phyloP scores from a whole-genome alignment of 2,329 filamentous ascomycete species.

The Lecanosticta acicola region DNA sequence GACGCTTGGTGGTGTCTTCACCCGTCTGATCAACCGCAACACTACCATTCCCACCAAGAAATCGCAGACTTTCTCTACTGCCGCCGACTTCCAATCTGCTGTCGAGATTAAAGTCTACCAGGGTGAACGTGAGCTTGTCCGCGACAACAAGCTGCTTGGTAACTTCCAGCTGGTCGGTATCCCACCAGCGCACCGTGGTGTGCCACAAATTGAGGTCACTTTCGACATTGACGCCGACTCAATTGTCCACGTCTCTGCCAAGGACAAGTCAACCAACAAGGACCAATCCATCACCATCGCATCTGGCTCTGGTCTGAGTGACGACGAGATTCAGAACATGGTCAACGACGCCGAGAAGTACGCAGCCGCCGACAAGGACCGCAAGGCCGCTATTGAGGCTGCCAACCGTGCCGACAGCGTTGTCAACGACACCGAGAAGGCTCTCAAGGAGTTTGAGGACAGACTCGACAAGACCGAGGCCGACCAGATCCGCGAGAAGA shows the following conservation, averaged over 20 bases:
- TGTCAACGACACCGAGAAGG: slow-evolving; percentile 96
- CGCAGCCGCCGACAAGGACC: slow-evolving; percentile 89
- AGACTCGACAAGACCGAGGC: slow-evolving; percentile 95
- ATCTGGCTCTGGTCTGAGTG: slow-evolving; percentile 92
- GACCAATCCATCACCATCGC: slow-evolving; percentile 99
- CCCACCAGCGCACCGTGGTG: slow-evolving; percentile 89
- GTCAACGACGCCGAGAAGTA: slow-evolving; percentile 97
- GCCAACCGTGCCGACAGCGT: slow-evolving; percentile 97
- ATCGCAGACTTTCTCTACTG: slow-evolving; percentile 95
- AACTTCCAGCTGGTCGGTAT: slow-evolving; percentile 99
- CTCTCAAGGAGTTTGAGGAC: slow-evolving; percentile 92
- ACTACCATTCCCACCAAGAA: slow-evolving; percentile 99
- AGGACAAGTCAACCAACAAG: slow-evolving; percentile 99
- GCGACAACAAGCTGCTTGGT: slow-evolving; percentile 95
- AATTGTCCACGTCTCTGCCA: slow-evolving; percentile 95
- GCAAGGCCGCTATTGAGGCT: slow-evolving; percentile 89
- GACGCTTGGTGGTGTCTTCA: slow-evolving; percentile 96
- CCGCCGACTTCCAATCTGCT: slow-evolving; percentile 95
- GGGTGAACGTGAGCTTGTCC: slow-evolving; percentile 98
- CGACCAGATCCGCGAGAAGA: slow-evolving; percentile 93
- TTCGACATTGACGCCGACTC: slow-evolving; percentile 98
- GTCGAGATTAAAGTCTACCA: slow-evolving; percentile 99
- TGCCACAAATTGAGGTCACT: slow-evolving; percentile 94
- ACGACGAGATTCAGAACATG: slow-evolving; percentile 93
- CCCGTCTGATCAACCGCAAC: slow-evolving; percentile 97